These are phyloP conservation scores for Vitis hybrid DNA, from an alignment of 177 flowering plant genomes.

Conservation along the genomic window DNA sequence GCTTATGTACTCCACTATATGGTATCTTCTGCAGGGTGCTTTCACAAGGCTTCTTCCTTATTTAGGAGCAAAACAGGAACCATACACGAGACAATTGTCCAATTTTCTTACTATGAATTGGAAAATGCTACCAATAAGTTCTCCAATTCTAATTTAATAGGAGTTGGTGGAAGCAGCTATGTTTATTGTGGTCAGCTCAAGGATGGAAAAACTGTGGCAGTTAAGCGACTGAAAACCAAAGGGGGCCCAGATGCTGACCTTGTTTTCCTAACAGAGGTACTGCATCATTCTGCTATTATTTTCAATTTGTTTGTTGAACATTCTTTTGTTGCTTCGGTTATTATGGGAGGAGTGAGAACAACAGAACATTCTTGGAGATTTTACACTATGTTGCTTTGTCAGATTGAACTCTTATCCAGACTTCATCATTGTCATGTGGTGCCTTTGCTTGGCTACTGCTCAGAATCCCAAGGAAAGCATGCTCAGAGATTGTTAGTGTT, in stretches of 20 bases:
- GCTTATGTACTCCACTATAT: neutral
- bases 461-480: conserved; percentile 63
- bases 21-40: conserved; percentile 58
- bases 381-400: conserved; percentile 17
- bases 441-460: conserved; percentile 91
- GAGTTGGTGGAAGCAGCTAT: conserved; percentile 89
- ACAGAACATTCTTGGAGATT: neutral
- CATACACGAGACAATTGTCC: conserved; percentile 52
- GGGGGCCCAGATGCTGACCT: conserved; percentile 70
- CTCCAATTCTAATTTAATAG: conserved; percentile 66
- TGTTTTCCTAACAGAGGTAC: conserved; percentile 74
- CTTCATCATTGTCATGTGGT: conserved; percentile 92
- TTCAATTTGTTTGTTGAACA: neutral
- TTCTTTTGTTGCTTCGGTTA: neutral
- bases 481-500: conserved; percentile 81
- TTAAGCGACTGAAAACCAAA: conserved; percentile 66
- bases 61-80: conserved; percentile 42
- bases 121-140: conserved; percentile 80
- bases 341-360: neutral
- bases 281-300: neutral
- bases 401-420: conserved; percentile 88
- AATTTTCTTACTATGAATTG: conserved; percentile 71
- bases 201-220: conserved; percentile 77
- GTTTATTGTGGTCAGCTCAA: conserved; percentile 83
- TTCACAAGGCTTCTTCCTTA: conserved; percentile 41